These are phyloP conservation scores for Takashimella koratensis DNA, from an alignment of 1,284 basidiomycete genomes.

Conservation along the genomic window DNA sequence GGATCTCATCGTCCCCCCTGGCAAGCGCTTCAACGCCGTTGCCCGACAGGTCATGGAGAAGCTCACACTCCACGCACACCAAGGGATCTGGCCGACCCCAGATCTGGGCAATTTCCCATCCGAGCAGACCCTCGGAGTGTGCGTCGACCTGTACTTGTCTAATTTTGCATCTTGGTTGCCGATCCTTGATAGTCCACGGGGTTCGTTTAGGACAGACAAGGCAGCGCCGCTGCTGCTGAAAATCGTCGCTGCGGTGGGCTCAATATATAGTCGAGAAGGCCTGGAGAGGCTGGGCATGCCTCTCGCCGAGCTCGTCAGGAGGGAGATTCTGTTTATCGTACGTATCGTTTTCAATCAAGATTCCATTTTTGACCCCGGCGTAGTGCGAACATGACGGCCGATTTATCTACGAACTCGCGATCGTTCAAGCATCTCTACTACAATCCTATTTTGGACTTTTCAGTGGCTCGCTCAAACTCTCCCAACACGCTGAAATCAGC, in stretches of 20 bases:
- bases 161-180: slow-evolving; percentile 24
- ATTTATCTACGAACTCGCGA: slow-evolving; percentile 17
- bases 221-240: slow-evolving; percentile 18
- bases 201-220: slow-evolving; percentile 10
- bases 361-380: too few species aligned
- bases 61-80: slow-evolving; percentile 16
- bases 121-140: slow-evolving; percentile 11
- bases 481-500: slow-evolving; percentile 18
- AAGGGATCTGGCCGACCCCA: slow-evolving; percentile 12
- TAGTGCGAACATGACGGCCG: slow-evolving; percentile 23
- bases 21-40: not conserved
- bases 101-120: slow-evolving; percentile 24
- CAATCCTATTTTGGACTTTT: slow-evolving; percentile 20
- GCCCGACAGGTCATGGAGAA: slow-evolving; percentile 13
- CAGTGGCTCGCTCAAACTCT: slow-evolving; percentile 19
- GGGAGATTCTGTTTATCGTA: slow-evolving; percentile 21
- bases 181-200: slow-evolving; percentile 10
- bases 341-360: too few species aligned
- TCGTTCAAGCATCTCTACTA: slow-evolving; percentile 19
- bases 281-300: slow-evolving; percentile 12
- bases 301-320: slow-evolving; percentile 19
- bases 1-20: not conserved
- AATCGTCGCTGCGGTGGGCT: slow-evolving; percentile 20
- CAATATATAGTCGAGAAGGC: slow-evolving; percentile 21
- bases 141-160: slow-evolving; percentile 20